A percentile compares a stretch with the other conserved stretches of the same genome.
Evolutionary conservation across 352 stramenopile species (phyloP).

Genomic region (Globisporangium ultimum): DNA sequence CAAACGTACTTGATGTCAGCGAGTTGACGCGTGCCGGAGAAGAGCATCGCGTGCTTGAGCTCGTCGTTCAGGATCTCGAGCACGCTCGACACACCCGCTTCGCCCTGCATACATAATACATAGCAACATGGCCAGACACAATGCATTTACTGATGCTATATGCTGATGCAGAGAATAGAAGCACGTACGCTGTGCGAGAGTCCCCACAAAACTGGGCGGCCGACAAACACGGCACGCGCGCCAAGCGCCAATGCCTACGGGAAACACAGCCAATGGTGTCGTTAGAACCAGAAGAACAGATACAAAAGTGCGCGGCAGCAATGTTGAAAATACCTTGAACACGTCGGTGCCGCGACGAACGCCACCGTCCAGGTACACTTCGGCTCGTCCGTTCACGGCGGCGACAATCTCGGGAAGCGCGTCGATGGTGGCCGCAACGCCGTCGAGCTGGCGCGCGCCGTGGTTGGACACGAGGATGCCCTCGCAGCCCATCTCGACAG

Average conservation of each 20-base stretch:
- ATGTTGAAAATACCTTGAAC: slow-evolving; percentile 73
- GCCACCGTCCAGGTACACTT: slow-evolving; percentile 94
- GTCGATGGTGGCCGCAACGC: slow-evolving; percentile 89
- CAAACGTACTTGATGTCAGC: slow-evolving; percentile 62
- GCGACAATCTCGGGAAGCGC: slow-evolving; percentile 88
- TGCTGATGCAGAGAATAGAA: not conserved
- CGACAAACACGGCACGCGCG: slow-evolving; percentile 93
- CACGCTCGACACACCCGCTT: slow-evolving; percentile 85
- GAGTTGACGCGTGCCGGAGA: slow-evolving; percentile 61
- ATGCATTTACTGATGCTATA: not conserved
- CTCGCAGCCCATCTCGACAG: slow-evolving; percentile 88
- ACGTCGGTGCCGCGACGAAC: slow-evolving; percentile 94
- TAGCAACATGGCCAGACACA: not conserved
- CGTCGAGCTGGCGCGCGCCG: slow-evolving; percentile 91
- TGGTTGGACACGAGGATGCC: slow-evolving; percentile 94
- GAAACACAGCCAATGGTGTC: not conserved
- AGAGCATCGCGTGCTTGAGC: slow-evolving; percentile 92
- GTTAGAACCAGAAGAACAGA: too few species aligned
- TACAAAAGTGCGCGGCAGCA: too few species aligned
- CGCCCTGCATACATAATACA: slow-evolving; percentile 34
- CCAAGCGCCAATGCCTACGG: slow-evolving; percentile 86
- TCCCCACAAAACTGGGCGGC: slow-evolving; percentile 93
- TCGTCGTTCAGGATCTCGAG: slow-evolving; percentile 91
- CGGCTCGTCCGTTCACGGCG: slow-evolving; percentile 74
- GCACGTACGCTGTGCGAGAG: slow-evolving; percentile 84